phyloP scores from a whole-genome alignment of 441 rosid genomes.

The Lepidium campestre region DNA sequence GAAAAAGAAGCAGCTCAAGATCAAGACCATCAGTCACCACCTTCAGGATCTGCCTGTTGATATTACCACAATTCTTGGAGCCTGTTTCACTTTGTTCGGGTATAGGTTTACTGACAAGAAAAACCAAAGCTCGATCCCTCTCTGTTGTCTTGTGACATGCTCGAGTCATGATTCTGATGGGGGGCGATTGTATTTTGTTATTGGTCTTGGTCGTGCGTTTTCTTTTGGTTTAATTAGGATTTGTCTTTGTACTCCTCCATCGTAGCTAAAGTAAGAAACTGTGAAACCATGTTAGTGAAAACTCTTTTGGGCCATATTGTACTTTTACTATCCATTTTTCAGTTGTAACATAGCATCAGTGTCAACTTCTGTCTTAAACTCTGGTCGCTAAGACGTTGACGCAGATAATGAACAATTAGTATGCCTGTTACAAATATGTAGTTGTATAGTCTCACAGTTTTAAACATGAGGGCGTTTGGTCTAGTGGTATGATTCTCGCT shows the following conservation, averaged over 20 bases:
- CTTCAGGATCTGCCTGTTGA: conserved; percentile 46
- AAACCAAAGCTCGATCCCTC: not conserved
- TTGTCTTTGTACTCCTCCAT: not conserved
- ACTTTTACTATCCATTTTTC: not conserved
- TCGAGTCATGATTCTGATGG: conserved; percentile 8
- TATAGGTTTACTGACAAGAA: conserved; percentile 16
- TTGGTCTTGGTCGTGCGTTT: conserved; percentile 2
- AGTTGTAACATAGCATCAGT: not conserved
- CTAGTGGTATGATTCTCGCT: conserved; percentile 96
- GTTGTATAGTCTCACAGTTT: rapidly evolving
- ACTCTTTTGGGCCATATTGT: not conserved
- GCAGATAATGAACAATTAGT: not conserved
- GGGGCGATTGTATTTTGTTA: conserved; percentile 4
- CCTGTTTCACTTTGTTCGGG: conserved; percentile 6
- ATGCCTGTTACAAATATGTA: not conserved
- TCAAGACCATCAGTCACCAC: conserved; percentile 41
- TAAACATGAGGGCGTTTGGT: conserved; percentile 31
- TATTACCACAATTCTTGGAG: not conserved
- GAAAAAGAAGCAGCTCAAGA: conserved; percentile 10
- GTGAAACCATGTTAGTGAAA: not conserved
- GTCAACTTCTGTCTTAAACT: not conserved
- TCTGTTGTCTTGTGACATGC: conserved; percentile 7
- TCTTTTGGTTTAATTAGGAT: not conserved
- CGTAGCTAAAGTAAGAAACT: not conserved
- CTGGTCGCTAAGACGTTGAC: not conserved